Percentiles rank a stretch among this genome's conserved stretches.
Conservation (phyloP, 257 asterid species). For the Solanum lignicaule region DNA sequence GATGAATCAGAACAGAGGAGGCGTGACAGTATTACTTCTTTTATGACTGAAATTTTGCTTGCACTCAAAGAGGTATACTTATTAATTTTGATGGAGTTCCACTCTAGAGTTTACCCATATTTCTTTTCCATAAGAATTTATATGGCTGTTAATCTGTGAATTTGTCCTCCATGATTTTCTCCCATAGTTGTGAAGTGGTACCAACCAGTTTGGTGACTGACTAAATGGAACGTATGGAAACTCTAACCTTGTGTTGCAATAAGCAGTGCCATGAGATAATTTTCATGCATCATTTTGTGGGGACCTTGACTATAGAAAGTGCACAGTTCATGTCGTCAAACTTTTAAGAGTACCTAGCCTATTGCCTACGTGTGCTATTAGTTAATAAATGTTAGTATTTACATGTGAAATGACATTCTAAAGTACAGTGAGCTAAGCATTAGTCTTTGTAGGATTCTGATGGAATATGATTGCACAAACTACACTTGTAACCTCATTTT, state of each 20-base stretch:
- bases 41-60: constrained; percentile 80
- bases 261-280: background rate
- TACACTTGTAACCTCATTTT: background rate
- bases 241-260: background rate
- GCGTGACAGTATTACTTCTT: constrained; percentile 47
- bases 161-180: background rate
- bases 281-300: background rate
- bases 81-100: background rate
- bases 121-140: background rate
- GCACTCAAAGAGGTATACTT: constrained; percentile 77
- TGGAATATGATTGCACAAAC: background rate
- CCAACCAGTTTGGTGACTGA: background rate
- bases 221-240: background rate
- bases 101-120: background rate
- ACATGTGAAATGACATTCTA: background rate
- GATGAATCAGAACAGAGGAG: constrained; percentile 46
- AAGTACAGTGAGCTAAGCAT: background rate
- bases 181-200: background rate
- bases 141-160: background rate
- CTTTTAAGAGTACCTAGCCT: background rate
- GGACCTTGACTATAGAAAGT: background rate
- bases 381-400: background rate
- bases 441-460: background rate
- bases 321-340: background rate
- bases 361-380: background rate